Evolutionary conservation across 2,329 filamentous ascomycete genomes (phyloP).

Genomic region (Diplodia intermedia): DNA sequence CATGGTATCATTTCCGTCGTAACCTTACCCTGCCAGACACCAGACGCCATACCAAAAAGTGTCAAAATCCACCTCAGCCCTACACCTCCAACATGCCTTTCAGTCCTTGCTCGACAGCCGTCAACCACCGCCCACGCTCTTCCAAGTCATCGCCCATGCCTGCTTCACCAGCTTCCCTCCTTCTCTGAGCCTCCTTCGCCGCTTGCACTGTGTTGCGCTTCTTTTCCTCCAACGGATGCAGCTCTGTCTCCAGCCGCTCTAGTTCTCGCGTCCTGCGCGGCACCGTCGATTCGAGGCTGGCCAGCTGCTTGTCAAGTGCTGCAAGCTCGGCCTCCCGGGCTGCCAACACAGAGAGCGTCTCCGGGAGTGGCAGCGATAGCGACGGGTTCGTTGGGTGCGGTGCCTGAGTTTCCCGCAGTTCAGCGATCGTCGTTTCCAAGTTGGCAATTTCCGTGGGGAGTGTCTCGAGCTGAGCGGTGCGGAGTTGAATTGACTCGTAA

Average conservation of each 20-base stretch:
- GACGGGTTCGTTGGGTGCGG: slow-evolving; percentile 49
- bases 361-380: slow-evolving; percentile 53
- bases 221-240: slow-evolving; percentile 72
- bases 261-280: slow-evolving; percentile 72
- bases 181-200: slow-evolving; percentile 72
- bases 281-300: slow-evolving; percentile 63
- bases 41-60: background rate
- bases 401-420: slow-evolving; percentile 51
- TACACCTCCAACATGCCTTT: slow-evolving; percentile 64
- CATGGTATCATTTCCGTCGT: slow-evolving; percentile 27
- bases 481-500: slow-evolving; percentile 62
- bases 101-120: slow-evolving; percentile 69
- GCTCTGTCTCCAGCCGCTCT: slow-evolving; percentile 70
- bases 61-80: background rate
- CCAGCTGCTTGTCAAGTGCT: slow-evolving; percentile 53
- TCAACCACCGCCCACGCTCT: slow-evolving; percentile 76
- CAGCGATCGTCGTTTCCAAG: slow-evolving; percentile 58
- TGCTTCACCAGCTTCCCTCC: slow-evolving; percentile 68
- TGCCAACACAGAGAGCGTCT: slow-evolving; percentile 51
- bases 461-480: slow-evolving; percentile 58
- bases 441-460: slow-evolving; percentile 61
- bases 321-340: slow-evolving; percentile 51
- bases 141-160: slow-evolving; percentile 76
- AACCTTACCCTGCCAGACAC: slow-evolving; percentile 10
- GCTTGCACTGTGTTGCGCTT: slow-evolving; percentile 69